phyloP scores from a whole-genome alignment of 1,284 basidiomycete genomes.

The Apiotrichum veenhuisii region DNA sequence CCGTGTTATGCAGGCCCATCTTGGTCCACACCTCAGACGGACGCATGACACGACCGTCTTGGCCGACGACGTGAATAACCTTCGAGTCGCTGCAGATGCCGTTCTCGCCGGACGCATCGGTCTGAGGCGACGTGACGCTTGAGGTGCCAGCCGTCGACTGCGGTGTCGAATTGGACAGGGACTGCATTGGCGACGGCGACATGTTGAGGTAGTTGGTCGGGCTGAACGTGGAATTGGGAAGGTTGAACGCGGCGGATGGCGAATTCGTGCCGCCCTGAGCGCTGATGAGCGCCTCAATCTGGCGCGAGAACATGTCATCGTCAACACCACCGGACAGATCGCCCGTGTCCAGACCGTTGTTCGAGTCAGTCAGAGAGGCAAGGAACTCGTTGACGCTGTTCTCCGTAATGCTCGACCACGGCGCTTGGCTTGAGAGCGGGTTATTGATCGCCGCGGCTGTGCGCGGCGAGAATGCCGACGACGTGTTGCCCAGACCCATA shows the following conservation, averaged over 20 bases:
- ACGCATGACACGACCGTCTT: constrained; percentile 38
- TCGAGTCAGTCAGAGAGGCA: constrained; percentile 29
- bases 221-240: constrained; percentile 29
- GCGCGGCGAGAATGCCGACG: not conserved
- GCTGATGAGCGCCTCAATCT: constrained; percentile 32
- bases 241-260: constrained; percentile 25
- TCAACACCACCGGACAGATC: constrained; percentile 13
- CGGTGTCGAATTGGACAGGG: constrained; percentile 27
- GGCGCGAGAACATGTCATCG: constrained; percentile 37
- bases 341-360: constrained; percentile 8
- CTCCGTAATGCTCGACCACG: constrained; percentile 32
- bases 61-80: constrained; percentile 36
- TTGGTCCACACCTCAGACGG: constrained; percentile 43
- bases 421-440: constrained; percentile 3
- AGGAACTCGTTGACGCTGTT: constrained; percentile 42
- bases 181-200: constrained; percentile 40
- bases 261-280: constrained; percentile 20
- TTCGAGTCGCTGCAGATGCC: constrained; percentile 9
- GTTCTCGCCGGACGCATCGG: constrained; percentile 19
- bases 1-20: constrained; percentile 33
- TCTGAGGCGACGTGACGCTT: constrained; percentile 18
- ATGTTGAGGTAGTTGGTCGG: constrained; percentile 48
- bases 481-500: too few relatives aligned
- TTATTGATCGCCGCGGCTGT: not conserved
- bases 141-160: constrained; percentile 18